phyloP scores from a whole-genome alignment of 2,329 filamentous ascomycete species.

The Pestalotiopsis sp. region DNA sequence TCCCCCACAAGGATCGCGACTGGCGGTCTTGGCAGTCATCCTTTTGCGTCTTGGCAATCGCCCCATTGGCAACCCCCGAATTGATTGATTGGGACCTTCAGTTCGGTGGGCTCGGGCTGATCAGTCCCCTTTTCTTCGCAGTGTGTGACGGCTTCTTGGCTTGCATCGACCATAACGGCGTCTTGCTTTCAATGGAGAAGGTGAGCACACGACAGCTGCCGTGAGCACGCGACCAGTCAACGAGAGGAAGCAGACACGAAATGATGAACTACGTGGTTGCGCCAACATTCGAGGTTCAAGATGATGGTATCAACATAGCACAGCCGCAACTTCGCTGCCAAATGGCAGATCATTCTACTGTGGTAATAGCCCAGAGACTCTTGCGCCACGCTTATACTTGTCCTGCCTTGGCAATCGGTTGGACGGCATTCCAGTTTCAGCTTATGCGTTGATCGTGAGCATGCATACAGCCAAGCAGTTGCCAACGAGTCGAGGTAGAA shows the following conservation, averaged over 20 bases:
- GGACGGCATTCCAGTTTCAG: not conserved
- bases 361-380: not conserved
- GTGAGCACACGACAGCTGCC: constrained; percentile 6
- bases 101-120: not conserved
- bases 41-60: not conserved
- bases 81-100: too few relatives aligned
- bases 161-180: not conserved
- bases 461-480: not conserved
- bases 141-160: not conserved
- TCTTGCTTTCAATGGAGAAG: not conserved
- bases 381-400: not conserved
- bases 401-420: not conserved
- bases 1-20: constrained; percentile 4
- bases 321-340: not conserved
- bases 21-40: constrained; percentile 3
- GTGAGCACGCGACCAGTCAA: not conserved
- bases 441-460: not conserved
- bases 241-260: not conserved
- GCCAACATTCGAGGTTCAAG: not conserved
- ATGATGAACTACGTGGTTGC: not conserved
- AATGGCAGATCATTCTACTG: not conserved
- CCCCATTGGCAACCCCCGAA: not conserved
- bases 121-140: not conserved
- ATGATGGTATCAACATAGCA: not conserved
- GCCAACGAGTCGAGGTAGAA: not conserved